Base-by-base conservation (phyloP, 192 early-diverging fungal genomes). In the Entophlyctis luteolus region DNA sequence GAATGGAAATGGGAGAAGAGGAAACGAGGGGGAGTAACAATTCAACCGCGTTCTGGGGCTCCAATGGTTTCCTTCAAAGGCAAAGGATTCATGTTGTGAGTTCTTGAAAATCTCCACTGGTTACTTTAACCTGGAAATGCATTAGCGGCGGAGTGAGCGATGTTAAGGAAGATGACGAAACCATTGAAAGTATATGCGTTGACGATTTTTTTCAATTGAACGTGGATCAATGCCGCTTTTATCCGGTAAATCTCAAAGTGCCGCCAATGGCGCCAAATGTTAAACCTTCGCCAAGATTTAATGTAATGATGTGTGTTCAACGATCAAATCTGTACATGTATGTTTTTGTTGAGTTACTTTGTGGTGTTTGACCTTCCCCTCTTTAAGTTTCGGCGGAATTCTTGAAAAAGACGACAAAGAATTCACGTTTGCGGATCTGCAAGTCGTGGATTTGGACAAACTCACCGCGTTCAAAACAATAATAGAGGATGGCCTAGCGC, bases 361-460 rank as follows among this genome's bases (percentile, higher is more conserved):
- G 33, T 22, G 14, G 1, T 67, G 20, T n/a, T 42, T 39, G 8
- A 62, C 18, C 18, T 62, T 16, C 3, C 28, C 4, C 5, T 18
- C 25, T 46, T 20, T 18, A 20, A 72, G 58, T 27, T 81, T 79
- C 67, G 88, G 88, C 8, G 88, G 89, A 2, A 80, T 90, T 47
- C 55, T 87, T 27, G 89, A 90, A 62, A 70, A 78, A n/a, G 72
- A 70, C 16, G 77, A 81, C 49, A 74, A 79, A 47, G 89, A 90
- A 65, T 74, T 81, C 59, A 89, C 87, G 0, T 62, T 86, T 52
- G 66, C 70, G 27, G 80, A 88, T 70, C 72, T 89, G 28, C 89
- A 84, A 79, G 68, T 77, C 6, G 42, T 87, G 32, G 84, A 89
- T 55, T 55, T 88, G 70, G 87, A 90, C 65, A 90, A 88, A 74